Evolutionary conservation across 129 eudicot species (phyloP).

Genomic region (Flaveria brownii): DNA sequence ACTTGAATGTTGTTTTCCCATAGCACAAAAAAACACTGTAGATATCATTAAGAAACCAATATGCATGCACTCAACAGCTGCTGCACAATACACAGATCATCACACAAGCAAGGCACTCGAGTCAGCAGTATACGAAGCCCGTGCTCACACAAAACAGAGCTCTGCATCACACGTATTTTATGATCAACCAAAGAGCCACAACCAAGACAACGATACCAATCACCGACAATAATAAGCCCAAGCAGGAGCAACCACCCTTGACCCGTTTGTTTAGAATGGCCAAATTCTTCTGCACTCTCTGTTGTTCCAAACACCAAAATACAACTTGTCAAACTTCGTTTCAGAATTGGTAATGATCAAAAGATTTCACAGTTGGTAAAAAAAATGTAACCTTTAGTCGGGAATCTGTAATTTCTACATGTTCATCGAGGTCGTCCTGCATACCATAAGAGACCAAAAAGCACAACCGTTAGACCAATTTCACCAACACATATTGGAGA

Average conservation of each 20-base stretch:
- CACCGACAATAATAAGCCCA: constrained; percentile 62
- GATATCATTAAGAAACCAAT: constrained; percentile 23
- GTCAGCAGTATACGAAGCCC: constrained; percentile 28
- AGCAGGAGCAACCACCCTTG: constrained; percentile 83
- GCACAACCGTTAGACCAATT: not conserved
- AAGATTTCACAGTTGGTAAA: not conserved
- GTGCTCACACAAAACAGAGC: constrained; percentile 21
- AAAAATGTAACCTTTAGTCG: constrained; percentile 65
- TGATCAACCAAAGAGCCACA: constrained; percentile 54
- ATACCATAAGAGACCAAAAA: constrained; percentile 22
- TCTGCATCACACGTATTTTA: constrained; percentile 52
- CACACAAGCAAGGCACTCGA: constrained; percentile 31
- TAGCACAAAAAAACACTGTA: constrained; percentile 20
- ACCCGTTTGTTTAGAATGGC: constrained; percentile 73
- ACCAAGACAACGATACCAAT: constrained; percentile 51
- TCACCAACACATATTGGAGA: not conserved
- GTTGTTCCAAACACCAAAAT: constrained; percentile 19
- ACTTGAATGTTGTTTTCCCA: constrained; percentile 1
- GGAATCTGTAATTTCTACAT: constrained; percentile 83
- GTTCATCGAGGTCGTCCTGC: constrained; percentile 87
- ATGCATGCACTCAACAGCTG: constrained; percentile 21
- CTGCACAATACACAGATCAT: constrained; percentile 21
- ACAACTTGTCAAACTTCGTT: constrained; percentile 7
- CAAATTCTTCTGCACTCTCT: constrained; percentile 75
- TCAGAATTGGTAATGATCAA: not conserved